Evolutionary conservation across 441 rosid genomes (phyloP), one percentile per base, ranked within the genome.

Genomic region (Brassica balearica): DNA sequence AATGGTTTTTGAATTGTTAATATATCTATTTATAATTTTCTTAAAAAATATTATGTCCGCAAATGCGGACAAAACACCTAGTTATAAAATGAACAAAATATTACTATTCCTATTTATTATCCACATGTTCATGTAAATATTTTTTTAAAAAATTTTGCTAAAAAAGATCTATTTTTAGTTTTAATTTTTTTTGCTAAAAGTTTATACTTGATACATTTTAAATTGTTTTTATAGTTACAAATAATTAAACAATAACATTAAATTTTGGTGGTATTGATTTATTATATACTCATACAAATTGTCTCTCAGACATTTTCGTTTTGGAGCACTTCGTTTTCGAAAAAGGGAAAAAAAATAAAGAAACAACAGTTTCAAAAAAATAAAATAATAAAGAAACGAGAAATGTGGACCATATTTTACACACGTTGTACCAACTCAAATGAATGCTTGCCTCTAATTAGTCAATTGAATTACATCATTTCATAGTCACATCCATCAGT

Each of bases 351-450:
- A 25, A 25, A 25, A 25, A 25, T 25, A 25, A 25, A 25, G 84
- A 62, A 53, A 34, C n/a, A 19, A 19, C 19, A 19, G 19, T 19
- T 19, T 19, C 19, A 19, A 19, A 19, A 19, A 19, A 19, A 19
- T 19, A 19, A 19, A 19, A 19, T 41, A 81, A 68, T 3, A 71
- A 64, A 81, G 84, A 62, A 53, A 34, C n/a, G 36, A 51, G 70
- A 73, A 79, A 69, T 55, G 79, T 79, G 82, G 82, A 79, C 82
- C 79, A 69, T 63, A 79, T 63, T 63, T 74, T 17, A 79, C 79
- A 69, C 71, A 74, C 82, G 65, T 79, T 68, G 71, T 79, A 79
- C 82, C 71, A 74, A 79, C 72, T 63, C 22, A 74, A 55, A 9
- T 36, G 55, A 69, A 74, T 79, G 75, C 48, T 56, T 74, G 62